Evolutionary conservation across 2,329 filamentous ascomycete genomes (phyloP).

Genomic region (Alternaria sp.): DNA sequence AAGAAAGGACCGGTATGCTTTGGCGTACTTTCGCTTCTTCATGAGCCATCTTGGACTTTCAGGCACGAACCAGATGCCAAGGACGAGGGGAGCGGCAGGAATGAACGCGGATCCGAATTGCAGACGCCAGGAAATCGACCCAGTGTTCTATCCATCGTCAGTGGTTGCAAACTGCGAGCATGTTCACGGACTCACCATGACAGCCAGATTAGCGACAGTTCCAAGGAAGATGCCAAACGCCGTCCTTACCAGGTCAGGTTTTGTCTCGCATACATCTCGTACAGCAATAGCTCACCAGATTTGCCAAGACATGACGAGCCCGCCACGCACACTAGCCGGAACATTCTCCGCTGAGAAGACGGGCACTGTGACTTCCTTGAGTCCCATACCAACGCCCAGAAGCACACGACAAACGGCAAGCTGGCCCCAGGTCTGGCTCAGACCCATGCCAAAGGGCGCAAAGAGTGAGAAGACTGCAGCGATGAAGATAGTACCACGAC

Average conservation of each 20-base stretch:
- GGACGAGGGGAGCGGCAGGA: constrained; percentile 46
- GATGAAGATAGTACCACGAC: constrained; percentile 43
- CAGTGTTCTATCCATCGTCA: constrained; percentile 31
- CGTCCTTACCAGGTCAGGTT: constrained; percentile 17
- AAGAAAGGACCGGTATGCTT: constrained; percentile 49
- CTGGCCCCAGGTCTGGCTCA: constrained; percentile 49
- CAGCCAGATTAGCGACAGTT: constrained; percentile 49
- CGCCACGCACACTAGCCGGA: constrained; percentile 57
- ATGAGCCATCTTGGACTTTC: constrained; percentile 50
- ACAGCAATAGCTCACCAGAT: constrained; percentile 31
- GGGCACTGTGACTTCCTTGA: constrained; percentile 54
- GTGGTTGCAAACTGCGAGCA: not conserved
- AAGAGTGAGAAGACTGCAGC: constrained; percentile 44
- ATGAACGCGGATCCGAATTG: constrained; percentile 51
- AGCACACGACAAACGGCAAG: constrained; percentile 48
- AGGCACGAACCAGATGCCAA: constrained; percentile 52
- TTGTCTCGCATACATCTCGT: not conserved
- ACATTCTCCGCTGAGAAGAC: constrained; percentile 56
- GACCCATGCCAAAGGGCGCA: constrained; percentile 43
- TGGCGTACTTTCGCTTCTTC: constrained; percentile 48
- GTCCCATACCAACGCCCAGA: constrained; percentile 53
- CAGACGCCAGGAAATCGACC: constrained; percentile 47
- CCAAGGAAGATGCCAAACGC: constrained; percentile 56
- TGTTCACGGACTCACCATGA: constrained; percentile 29
- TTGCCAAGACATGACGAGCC: constrained; percentile 56